Evolutionary conservation across 2,329 filamentous ascomycete genomes (phyloP).

Genomic region (Ceratocystis diversiconidia): DNA sequence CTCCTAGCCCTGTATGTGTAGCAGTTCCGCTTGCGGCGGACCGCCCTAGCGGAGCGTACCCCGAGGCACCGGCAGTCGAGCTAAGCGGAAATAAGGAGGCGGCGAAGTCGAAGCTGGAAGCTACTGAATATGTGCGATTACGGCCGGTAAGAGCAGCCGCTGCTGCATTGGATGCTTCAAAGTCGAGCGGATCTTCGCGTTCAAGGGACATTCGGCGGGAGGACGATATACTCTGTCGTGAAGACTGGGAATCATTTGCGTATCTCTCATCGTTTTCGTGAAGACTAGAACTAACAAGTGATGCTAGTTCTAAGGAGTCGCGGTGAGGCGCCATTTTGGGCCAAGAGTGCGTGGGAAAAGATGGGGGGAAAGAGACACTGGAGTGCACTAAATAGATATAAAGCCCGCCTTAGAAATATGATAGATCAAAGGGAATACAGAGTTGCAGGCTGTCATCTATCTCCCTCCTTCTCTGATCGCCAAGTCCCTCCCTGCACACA

Average conservation of each 20-base stretch:
- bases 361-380: background rate
- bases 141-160: slow-evolving; percentile 29
- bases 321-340: slow-evolving; percentile 35
- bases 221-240: slow-evolving; percentile 77
- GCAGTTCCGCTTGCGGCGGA: slow-evolving; percentile 42
- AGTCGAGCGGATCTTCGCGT: slow-evolving; percentile 64
- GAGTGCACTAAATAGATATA: background rate
- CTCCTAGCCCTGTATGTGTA: slow-evolving; percentile 37
- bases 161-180: slow-evolving; percentile 38
- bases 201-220: slow-evolving; percentile 82
- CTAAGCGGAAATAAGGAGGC: slow-evolving; percentile 83
- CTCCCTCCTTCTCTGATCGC: background rate
- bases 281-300: slow-evolving; percentile 68
- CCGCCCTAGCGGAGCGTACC: slow-evolving; percentile 76
- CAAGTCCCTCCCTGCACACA: no score
- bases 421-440: background rate
- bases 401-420: background rate
- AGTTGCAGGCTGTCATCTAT: background rate
- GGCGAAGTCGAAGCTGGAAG: slow-evolving; percentile 92
- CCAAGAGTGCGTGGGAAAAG: slow-evolving; percentile 20
- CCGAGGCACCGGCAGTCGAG: slow-evolving; percentile 53
- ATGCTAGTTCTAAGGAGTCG: slow-evolving; percentile 93
- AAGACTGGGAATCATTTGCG: slow-evolving; percentile 45
- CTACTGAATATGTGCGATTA: slow-evolving; percentile 68
- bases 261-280: slow-evolving; percentile 25